Conservation (phyloP, 176 grass and related monocot genomes). For the Oryza punctata region DNA sequence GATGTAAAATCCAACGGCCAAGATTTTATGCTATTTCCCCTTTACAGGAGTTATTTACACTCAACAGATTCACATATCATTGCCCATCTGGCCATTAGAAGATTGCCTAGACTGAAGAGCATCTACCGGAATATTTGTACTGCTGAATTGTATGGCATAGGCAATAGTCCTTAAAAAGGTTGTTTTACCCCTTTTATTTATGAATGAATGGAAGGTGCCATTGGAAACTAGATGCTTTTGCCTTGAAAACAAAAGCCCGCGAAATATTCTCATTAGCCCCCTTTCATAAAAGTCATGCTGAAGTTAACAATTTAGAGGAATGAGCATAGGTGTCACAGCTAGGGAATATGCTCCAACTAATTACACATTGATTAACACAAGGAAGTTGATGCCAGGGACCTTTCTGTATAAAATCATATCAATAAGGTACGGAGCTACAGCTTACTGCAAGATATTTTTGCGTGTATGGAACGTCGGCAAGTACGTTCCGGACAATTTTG, state of each 20-base stretch:
- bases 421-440: conserved; percentile 21
- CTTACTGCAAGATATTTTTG: conserved; percentile 34
- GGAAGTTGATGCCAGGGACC: conserved; percentile 45
- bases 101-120: conserved; percentile 17
- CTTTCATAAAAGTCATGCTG: conserved; percentile 29
- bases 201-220: conserved; percentile 31
- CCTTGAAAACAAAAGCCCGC: conserved; percentile 33
- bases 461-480: not conserved
- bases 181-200: conserved; percentile 26
- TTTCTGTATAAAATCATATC: conserved; percentile 47
- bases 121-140: conserved; percentile 21
- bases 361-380: conserved; percentile 44
- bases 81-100: conserved; percentile 23
- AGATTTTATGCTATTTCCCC: not conserved
- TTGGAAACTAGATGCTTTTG: conserved; percentile 37
- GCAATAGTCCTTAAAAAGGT: conserved; percentile 32
- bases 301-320: conserved; percentile 40
- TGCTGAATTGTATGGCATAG: conserved; percentile 36
- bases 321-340: conserved; percentile 49
- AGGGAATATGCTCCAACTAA: conserved; percentile 61
- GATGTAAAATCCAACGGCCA: conserved; percentile 1
- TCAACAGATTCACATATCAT: not conserved
- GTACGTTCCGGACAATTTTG: not conserved
- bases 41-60: not conserved
- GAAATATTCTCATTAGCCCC: conserved; percentile 32